phyloP scores from a whole-genome alignment of 2,329 filamentous ascomycete species.

The Neonectria coccinea region DNA sequence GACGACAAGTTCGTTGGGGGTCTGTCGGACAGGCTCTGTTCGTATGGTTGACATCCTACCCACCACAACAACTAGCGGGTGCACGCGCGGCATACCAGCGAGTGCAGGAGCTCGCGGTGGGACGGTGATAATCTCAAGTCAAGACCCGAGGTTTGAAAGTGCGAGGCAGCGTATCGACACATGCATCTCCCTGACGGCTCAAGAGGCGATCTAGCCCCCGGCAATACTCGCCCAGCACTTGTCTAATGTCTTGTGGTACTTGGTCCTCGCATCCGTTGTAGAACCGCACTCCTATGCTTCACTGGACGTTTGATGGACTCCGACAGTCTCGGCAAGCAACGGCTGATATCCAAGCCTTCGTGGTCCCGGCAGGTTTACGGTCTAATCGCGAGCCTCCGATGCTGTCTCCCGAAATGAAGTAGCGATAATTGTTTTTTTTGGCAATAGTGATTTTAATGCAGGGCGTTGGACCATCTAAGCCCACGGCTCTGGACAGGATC shows the following conservation, averaged over 20 bases:
- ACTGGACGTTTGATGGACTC: background rate
- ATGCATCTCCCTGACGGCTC: background rate
- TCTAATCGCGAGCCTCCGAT: background rate
- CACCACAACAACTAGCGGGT: background rate
- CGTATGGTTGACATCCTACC: background rate
- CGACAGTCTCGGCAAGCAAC: background rate
- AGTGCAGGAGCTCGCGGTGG: background rate
- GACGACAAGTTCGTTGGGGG: background rate
- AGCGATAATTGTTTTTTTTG: background rate
- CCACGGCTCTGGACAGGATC: background rate
- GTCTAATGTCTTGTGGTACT: background rate
- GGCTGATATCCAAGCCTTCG: background rate
- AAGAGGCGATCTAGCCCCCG: background rate
- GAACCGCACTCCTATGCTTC: background rate
- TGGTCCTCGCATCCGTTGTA: slow-evolving; percentile 4
- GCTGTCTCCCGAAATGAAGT: too few species aligned
- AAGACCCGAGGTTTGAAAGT: background rate
- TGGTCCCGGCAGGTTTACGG: background rate
- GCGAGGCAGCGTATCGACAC: background rate
- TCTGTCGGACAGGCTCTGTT: background rate
- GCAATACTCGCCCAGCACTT: background rate
- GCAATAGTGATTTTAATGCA: background rate
- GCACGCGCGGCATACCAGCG: slow-evolving; percentile 1
- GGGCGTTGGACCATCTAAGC: background rate
- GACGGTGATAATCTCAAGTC: background rate